A percentile compares a stretch with the other conserved stretches of the same genome.
These are phyloP conservation scores for Dionaea muscipula DNA, from an alignment of 179 eudicot species.

Conservation along the genomic window DNA sequence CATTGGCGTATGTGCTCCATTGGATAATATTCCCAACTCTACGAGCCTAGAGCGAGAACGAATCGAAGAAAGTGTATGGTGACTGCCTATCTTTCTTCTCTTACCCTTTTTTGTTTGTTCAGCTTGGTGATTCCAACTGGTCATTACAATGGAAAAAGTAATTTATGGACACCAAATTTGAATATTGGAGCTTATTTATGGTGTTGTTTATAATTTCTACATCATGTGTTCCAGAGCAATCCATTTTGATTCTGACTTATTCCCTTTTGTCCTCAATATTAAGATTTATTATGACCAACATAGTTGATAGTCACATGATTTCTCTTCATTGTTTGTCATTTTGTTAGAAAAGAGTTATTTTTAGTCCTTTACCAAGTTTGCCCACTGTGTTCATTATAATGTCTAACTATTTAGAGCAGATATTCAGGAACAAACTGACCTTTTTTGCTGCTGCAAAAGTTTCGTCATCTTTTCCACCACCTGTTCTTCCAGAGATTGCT, in stretches of 20 bases:
- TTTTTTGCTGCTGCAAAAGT: slow-evolving; percentile 91
- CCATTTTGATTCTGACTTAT: neutral
- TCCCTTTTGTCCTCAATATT: slow-evolving; percentile 4
- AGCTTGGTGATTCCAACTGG: neutral
- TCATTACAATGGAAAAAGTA: neutral
- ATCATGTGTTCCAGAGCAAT: too few species aligned
- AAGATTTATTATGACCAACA: too few species aligned
- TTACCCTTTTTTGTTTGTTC: neutral
- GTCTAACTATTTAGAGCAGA: slow-evolving; percentile 37
- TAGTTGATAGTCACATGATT: neutral
- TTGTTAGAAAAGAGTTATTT: neutral
- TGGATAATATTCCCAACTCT: slow-evolving; percentile 72
- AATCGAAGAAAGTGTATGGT: slow-evolving; percentile 71
- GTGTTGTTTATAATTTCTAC: too few species aligned
- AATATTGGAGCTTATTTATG: too few species aligned
- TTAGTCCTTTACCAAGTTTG: slow-evolving; percentile 1
- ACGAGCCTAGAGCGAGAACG: slow-evolving; percentile 60
- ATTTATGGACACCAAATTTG: too few species aligned
- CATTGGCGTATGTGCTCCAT: slow-evolving; percentile 55
- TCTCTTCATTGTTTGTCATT: neutral
- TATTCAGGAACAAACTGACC: slow-evolving; percentile 65
- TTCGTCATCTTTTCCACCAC: slow-evolving; percentile 77
- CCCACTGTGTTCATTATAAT: neutral
- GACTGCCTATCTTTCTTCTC: neutral
- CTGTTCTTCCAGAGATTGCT: slow-evolving; percentile 84